Conservation (phyloP, 352 stramenopile genomes). For the Phytophthora crassamura region DNA sequence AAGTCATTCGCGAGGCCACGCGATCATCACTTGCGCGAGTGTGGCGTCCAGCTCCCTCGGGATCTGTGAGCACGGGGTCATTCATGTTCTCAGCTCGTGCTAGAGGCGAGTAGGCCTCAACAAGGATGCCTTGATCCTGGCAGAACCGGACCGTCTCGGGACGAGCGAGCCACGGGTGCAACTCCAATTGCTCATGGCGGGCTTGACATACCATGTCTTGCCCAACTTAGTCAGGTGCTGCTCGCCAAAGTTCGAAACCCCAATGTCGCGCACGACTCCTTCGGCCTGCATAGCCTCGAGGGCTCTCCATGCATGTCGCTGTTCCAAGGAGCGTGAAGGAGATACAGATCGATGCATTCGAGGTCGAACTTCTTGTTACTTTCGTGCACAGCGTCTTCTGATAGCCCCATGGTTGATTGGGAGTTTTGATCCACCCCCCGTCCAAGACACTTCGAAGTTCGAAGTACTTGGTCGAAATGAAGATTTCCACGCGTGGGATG, state of each 20-base stretch:
- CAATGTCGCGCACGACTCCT: constrained; percentile 73
- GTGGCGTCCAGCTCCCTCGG: constrained; percentile 31
- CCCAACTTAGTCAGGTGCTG: constrained; percentile 83
- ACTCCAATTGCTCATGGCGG: constrained; percentile 86
- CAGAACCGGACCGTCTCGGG: constrained; percentile 67
- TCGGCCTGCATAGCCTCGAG: constrained; percentile 41
- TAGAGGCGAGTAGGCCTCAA: constrained; percentile 70
- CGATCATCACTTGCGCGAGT: constrained; percentile 58
- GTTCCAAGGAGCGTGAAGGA: constrained; percentile 77
- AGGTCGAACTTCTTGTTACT: constrained; percentile 69
- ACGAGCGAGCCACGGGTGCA: constrained; percentile 77
- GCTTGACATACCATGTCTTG: constrained; percentile 56
- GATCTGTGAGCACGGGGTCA: constrained; percentile 1
- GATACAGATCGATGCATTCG: constrained; percentile 83
- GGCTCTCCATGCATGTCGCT: constrained; percentile 52
- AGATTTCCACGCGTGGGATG: constrained; percentile 76
- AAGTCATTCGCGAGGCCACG: constrained; percentile 63
- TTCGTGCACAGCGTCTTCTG: constrained; percentile 52
- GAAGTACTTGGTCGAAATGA: constrained; percentile 84
- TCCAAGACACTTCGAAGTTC: constrained; percentile 36
- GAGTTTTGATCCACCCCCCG: constrained; percentile 6
- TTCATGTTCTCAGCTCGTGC: constrained; percentile 41
- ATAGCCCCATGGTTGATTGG: constrained; percentile 61
- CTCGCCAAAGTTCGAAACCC: constrained; percentile 91
- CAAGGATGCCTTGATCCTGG: constrained; percentile 46